Evolutionary conservation across 139 green algal species (phyloP).

Genomic region (Picochlorum costavermella): DNA sequence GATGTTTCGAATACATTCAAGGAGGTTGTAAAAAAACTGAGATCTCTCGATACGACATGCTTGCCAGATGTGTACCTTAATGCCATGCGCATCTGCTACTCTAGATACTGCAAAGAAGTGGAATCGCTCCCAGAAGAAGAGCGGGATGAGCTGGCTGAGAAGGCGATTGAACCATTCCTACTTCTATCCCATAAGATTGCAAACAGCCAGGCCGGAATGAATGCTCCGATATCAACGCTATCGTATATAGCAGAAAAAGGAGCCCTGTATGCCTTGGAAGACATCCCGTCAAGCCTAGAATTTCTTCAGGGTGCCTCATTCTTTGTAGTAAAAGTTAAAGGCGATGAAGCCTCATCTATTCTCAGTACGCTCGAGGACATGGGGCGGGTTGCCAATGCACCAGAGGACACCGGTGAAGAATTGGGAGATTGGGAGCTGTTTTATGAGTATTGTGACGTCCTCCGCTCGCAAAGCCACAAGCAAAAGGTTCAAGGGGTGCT

Average conservation of each 20-base stretch:
- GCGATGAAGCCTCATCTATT: conserved; percentile 4
- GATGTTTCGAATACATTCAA: not conserved
- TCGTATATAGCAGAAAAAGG: conserved; percentile 17
- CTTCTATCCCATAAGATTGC: conserved; percentile 16
- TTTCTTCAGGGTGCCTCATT: conserved; percentile 33
- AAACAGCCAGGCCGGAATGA: conserved; percentile 18
- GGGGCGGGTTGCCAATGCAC: not conserved
- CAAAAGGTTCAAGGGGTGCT: not conserved
- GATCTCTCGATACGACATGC: conserved; percentile 12
- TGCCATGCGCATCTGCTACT: conserved; percentile 20
- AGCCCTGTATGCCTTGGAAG: conserved; percentile 11
- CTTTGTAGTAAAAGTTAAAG: conserved; percentile 20
- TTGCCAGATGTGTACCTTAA: conserved; percentile 29
- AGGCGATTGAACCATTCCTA: conserved; percentile 13
- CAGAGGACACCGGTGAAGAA: not conserved
- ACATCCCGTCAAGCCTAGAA: not conserved
- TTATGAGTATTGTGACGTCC: conserved; percentile 13
- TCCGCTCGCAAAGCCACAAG: not conserved
- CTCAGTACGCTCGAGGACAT: not conserved
- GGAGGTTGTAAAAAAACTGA: conserved; percentile 15
- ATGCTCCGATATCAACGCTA: conserved; percentile 11
- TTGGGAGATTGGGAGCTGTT: conserved; percentile 15
- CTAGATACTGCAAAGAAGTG: not conserved
- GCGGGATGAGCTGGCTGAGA: not conserved
- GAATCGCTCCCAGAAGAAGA: not conserved